Evolutionary conservation across 2,329 filamentous ascomycete genomes (phyloP).

Genomic region (Pseudogymnoascus sp.): DNA sequence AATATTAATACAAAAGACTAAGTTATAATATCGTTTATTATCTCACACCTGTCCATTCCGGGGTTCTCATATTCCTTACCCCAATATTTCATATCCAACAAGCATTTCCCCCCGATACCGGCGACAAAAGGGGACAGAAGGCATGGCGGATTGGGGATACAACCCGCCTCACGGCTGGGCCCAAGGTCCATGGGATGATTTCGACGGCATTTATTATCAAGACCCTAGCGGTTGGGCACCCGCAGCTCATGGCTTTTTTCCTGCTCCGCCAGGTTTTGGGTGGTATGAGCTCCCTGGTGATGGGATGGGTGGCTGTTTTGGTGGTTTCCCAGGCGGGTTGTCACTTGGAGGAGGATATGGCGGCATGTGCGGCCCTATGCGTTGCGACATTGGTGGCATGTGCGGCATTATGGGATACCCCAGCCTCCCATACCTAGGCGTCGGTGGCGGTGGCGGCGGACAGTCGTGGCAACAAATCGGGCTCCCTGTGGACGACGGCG

Average conservation of each 20-base stretch:
- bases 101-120: background rate
- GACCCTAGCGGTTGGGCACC: background rate
- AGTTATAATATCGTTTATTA: background rate
- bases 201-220: slow-evolving; percentile 1
- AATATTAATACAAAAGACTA: background rate
- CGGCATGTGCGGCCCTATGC: background rate
- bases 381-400: background rate
- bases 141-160: slow-evolving; percentile 18
- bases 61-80: background rate
- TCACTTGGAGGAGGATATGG: background rate
- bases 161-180: slow-evolving; percentile 24
- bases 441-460: background rate
- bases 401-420: slow-evolving; percentile 5
- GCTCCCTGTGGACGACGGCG: slow-evolving; percentile 8
- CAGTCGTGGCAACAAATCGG: slow-evolving; percentile 6
- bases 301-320: background rate
- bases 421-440: background rate
- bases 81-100: background rate
- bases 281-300: slow-evolving; percentile 3
- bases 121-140: background rate
- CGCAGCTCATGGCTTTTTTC: background rate
- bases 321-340: background rate
- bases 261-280: background rate
- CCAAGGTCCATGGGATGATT: slow-evolving; percentile 14
- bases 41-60: background rate